phyloP scores from a whole-genome alignment of 1,284 basidiomycete genomes.

The Hortiboletus rubellus region DNA sequence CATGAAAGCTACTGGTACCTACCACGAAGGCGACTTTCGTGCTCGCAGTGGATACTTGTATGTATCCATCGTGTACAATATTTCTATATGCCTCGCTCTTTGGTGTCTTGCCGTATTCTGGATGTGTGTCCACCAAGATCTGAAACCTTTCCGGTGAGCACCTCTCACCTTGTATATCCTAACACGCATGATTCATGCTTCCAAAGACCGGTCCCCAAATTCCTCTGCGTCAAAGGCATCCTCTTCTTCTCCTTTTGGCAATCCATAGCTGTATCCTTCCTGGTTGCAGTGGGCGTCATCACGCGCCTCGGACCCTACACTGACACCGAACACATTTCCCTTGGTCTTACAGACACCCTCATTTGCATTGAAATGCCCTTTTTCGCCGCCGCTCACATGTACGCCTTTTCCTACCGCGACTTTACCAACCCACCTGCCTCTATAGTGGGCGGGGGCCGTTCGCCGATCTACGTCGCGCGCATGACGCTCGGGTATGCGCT shows the following conservation, averaged over 20 bases:
- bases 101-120: constrained; percentile 95
- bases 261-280: constrained; percentile 80
- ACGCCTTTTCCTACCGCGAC: constrained; percentile 84
- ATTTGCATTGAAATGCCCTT: constrained; percentile 98
- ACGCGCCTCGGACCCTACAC: constrained; percentile 83
- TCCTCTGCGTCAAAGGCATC: constrained; percentile 97
- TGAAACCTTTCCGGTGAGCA: constrained; percentile 81
- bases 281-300: constrained; percentile 83
- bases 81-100: constrained; percentile 70
- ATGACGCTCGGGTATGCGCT: constrained; percentile 87
- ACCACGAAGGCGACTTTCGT: constrained; percentile 86
- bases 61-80: constrained; percentile 81
- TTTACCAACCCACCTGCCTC: constrained; percentile 66
- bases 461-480: constrained; percentile 66
- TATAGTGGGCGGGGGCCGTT: constrained; percentile 1
- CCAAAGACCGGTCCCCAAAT: constrained; percentile 80
- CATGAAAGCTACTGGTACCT: constrained; percentile 85
- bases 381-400: constrained; percentile 92
- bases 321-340: constrained; percentile 86
- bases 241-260: constrained; percentile 99
- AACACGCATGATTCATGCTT: background rate
- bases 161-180: constrained; percentile 1
- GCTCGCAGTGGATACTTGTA: constrained; percentile 91
- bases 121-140: constrained; percentile 83
- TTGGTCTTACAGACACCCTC: constrained; percentile 86